Base-by-base conservation (phyloP, 2,329 filamentous ascomycete genomes). In the Aotearoamyces nothofagi region DNA sequence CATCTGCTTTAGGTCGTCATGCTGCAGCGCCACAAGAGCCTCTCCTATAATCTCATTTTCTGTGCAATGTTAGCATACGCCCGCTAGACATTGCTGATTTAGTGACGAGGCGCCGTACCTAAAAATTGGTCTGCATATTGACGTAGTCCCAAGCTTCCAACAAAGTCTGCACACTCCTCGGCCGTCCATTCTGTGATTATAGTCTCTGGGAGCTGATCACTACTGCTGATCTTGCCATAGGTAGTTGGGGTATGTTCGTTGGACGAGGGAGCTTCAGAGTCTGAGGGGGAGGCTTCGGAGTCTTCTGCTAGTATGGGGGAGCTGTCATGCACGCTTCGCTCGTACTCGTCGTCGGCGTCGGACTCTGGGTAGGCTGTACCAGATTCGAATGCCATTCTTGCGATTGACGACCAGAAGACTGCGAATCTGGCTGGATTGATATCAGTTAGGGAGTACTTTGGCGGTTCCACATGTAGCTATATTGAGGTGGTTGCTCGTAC, bases 11-110 rank as follows among this genome's bases (percentile, higher is more conserved):
- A 98, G 61, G 50, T 96, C 87, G 33, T 92, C 81, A 50, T 96
- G 90, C 38, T 80, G 78, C 38, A 98, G 60, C 22, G 82, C 82
- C 33, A 93, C 72, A 37, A 98, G 61, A 29, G 82, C 87, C 51
- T 96, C 84, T 39, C 90, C 90, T 20, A 86, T 78, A 43, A 98
- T 92, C 39, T 83, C 84, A 49, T 98, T 92, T 47, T 94, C 90
- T 90, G 51, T 32, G 32, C 33, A 36, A 44, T 41, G 45, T 41
- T 38, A 49, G 40, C 49, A 45, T 32, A 37, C 41, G n/a, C n/a
- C n/a, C n/a, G n/a, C n/a, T n/a, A n/a, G n/a, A n/a, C n/a, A n/a
- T n/a, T n/a, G n/a, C n/a, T n/a, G n/a, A n/a, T n/a, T n/a, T n/a
- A n/a, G n/a, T n/a, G n/a, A n/a, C 22, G 43, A 29, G 16, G 15